These are phyloP conservation scores for Ascochyta rabiei DNA, from an alignment of 2,329 filamentous ascomycete species.

Conservation along the genomic window DNA sequence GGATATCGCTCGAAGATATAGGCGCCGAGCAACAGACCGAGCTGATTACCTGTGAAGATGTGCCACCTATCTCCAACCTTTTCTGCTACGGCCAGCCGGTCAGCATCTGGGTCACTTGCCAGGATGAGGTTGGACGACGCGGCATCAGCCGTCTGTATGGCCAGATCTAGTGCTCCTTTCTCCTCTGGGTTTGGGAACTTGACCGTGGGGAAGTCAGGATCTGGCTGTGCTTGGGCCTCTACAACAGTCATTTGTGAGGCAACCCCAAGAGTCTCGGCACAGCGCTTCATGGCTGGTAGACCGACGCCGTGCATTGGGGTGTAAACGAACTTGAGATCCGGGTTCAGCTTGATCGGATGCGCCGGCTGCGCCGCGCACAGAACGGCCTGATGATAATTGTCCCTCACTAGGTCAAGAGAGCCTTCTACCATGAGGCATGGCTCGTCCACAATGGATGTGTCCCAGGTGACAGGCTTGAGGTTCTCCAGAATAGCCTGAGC, in stretches of 20 bases:
- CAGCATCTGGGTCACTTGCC: conserved; percentile 70
- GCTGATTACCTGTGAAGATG: conserved; percentile 69
- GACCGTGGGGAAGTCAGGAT: conserved; percentile 69
- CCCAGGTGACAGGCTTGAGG: conserved; percentile 58
- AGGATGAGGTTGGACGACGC: conserved; percentile 59
- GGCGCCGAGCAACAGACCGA: conserved; percentile 65
- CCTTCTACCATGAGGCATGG: conserved; percentile 49
- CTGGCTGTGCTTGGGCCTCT: conserved; percentile 59
- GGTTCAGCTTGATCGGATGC: conserved; percentile 26
- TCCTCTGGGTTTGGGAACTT: conserved; percentile 71
- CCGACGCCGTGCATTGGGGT: conserved; percentile 65
- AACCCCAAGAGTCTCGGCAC: conserved; percentile 48
- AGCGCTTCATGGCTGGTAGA: conserved; percentile 54
- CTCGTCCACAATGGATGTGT: conserved; percentile 51
- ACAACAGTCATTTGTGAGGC: conserved; percentile 56
- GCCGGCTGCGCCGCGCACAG: conserved; percentile 47
- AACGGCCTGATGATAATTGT: conserved; percentile 54
- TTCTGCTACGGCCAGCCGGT: conserved; percentile 67
- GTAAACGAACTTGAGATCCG: conserved; percentile 56
- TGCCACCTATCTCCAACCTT: conserved; percentile 63
- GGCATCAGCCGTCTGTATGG: conserved; percentile 61
- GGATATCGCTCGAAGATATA: conserved; percentile 60
- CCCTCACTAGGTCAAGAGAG: conserved; percentile 49
- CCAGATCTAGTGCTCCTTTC: conserved; percentile 65
- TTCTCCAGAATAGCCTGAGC: conserved; percentile 62